Base-by-base conservation (phyloP, 176 grass and related monocot genomes). In the Coix lacrymajobi region DNA sequence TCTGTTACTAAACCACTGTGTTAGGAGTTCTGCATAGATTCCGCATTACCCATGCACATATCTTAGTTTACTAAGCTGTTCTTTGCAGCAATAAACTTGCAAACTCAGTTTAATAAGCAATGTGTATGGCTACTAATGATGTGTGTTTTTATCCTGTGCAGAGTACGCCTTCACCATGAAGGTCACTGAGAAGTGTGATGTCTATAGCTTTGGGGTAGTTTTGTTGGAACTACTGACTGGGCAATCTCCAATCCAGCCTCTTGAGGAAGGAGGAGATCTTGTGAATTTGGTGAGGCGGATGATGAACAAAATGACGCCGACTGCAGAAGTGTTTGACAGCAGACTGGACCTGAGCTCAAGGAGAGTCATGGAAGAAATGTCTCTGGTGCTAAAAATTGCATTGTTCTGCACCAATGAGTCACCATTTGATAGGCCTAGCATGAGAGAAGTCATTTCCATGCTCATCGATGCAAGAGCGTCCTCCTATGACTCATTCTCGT, bases 141-240 rank as follows among this genome's bases (percentile, higher is more conserved):
- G 58, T 79, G 70, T 26, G 56, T 62, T 17, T 76, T 67, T 34
- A 73, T 71, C 69, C 65, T 66, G 54, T 84, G 25, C 91, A 99
- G 96, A 99, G 79, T 99, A 99, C 71, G 96, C 96, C 66, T 99
- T 99, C 81, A 99, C 96, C 64, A 99, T 99, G 96, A 99, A 99
- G 84, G 89, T 99, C 43, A 99, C 96, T 61, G 96, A 96, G 75
- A 99, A 96, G 78, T 96, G 93, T 24, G 96, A 99, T 57, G 90
- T 94, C 30, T 99, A 99, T 60, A 99, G 97, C 73, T 94, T 94
- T 0, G 97, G 97, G 29, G 97, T 99, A 45, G 93, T 99, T 66
- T 32, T 99, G 52, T 82, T 99, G 73, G 97, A 99, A 81, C 83
- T 99, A 62, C 70, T 96, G 75, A 99, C 97, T 0, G 97, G 97